Evolutionary conservation across 1,139 yeast species (phyloP).

Genomic region (Lodderomyces metapsilosis): DNA sequence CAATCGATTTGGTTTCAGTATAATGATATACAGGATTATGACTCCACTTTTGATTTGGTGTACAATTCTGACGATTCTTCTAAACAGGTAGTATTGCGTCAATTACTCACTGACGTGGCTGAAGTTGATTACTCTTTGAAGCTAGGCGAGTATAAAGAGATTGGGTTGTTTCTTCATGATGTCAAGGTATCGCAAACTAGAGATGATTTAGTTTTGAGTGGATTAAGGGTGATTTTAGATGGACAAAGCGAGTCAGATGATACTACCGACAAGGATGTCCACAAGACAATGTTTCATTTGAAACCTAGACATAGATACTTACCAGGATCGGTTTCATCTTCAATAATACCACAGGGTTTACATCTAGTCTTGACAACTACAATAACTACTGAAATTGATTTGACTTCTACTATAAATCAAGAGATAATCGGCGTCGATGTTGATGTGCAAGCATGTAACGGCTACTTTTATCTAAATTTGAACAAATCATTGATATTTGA

Average conservation of each 20-base stretch:
- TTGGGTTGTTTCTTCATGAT: slow-evolving; percentile 37
- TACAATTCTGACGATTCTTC: slow-evolving; percentile 13
- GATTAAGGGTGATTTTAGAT: slow-evolving; percentile 31
- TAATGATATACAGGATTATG: slow-evolving; percentile 4
- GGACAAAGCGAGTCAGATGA: slow-evolving; percentile 9
- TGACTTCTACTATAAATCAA: slow-evolving; percentile 3
- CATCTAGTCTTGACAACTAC: slow-evolving; percentile 33
- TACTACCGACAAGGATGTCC: slow-evolving; percentile 19
- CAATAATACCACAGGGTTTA: slow-evolving; percentile 30
- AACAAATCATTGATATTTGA: slow-evolving; percentile 40
- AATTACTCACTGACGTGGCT: slow-evolving; percentile 12
- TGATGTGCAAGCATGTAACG: slow-evolving; percentile 30
- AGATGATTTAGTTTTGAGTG: slow-evolving; percentile 37
- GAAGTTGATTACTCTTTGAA: slow-evolving; percentile 10
- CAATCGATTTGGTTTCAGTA: not conserved
- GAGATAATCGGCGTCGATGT: slow-evolving; percentile 18
- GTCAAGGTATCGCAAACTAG: slow-evolving; percentile 20
- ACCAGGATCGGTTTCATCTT: slow-evolving; percentile 11
- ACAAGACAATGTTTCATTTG: slow-evolving; percentile 42
- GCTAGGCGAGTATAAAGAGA: slow-evolving; percentile 23
- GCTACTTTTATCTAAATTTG: slow-evolving; percentile 33
- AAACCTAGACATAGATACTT: slow-evolving; percentile 40
- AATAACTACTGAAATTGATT: slow-evolving; percentile 12
- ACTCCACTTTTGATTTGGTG: slow-evolving; percentile 14
- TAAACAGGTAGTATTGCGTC: slow-evolving; percentile 16